These are phyloP conservation scores for Camellia oleifera DNA, from an alignment of 179 eudicot genomes.

Conservation along the genomic window DNA sequence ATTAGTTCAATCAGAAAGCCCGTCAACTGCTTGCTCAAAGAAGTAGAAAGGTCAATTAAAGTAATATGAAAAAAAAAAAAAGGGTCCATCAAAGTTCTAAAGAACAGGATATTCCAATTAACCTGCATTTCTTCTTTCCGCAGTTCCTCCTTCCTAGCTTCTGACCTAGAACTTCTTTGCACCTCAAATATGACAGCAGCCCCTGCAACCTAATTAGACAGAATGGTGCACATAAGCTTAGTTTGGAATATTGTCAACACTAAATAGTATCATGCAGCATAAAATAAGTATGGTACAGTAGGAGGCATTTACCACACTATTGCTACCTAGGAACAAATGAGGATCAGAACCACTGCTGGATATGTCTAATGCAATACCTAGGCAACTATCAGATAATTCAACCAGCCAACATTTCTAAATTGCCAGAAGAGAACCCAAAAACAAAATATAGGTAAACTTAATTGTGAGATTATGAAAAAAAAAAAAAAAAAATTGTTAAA, in stretches of 20 bases:
- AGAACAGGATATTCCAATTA: background rate
- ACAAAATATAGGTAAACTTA: background rate
- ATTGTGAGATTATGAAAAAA: background rate
- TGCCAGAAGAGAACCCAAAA: background rate
- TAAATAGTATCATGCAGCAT: background rate
- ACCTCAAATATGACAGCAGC: slow-evolving; percentile 81
- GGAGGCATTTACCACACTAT: background rate
- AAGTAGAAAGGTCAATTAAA: background rate
- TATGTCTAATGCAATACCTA: background rate
- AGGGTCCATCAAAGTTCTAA: background rate
- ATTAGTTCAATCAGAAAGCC: too few species aligned
- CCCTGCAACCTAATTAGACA: slow-evolving; percentile 64
- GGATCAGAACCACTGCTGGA: background rate
- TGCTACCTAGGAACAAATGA: background rate
- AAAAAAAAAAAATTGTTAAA: background rate
- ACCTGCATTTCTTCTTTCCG: slow-evolving; percentile 75
- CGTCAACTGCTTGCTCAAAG: background rate
- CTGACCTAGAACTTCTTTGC: slow-evolving; percentile 78
- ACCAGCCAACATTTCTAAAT: background rate
- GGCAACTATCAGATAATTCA: background rate
- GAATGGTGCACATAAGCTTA: background rate
- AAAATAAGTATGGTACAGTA: background rate
- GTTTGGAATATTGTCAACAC: background rate
- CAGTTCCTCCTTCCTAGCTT: slow-evolving; percentile 79
- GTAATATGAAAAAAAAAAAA: background rate